A percentile compares a stretch with the other conserved stretches of the same genome.
phyloP scores from a whole-genome alignment of 495 filamentous ascomycete species.

The Clohesyomyces aquaticus region DNA sequence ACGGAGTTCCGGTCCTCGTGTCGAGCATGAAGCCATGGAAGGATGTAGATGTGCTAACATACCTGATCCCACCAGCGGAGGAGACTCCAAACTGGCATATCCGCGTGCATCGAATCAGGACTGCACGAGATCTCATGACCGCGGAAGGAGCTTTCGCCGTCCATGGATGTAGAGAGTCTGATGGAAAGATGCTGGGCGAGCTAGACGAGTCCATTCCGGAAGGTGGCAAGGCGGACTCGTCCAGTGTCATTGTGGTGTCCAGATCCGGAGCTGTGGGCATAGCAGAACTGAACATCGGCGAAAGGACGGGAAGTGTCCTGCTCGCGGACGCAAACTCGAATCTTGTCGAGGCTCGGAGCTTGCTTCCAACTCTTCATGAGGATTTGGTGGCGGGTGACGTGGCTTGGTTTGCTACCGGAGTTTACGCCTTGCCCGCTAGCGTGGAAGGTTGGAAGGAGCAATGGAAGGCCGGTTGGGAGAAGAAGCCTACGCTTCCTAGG shows the following conservation, averaged over 20 bases:
- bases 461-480: slow-evolving; percentile 39
- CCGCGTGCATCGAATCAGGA: slow-evolving; percentile 31
- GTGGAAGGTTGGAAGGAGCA: slow-evolving; percentile 37
- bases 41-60: slow-evolving; percentile 41
- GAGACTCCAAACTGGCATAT: slow-evolving; percentile 39
- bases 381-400: slow-evolving; percentile 47
- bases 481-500: slow-evolving; percentile 34
- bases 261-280: slow-evolving; percentile 71
- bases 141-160: slow-evolving; percentile 62
- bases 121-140: slow-evolving; percentile 31
- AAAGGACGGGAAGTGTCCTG: slow-evolving; percentile 62
- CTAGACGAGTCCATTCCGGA: slow-evolving; percentile 56
- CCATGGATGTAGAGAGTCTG: slow-evolving; percentile 59
- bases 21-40: slow-evolving; percentile 59
- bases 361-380: slow-evolving; percentile 64
- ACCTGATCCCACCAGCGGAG: slow-evolving; percentile 37
- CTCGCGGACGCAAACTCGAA: slow-evolving; percentile 80
- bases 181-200: slow-evolving; percentile 56
- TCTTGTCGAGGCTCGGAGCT: slow-evolving; percentile 68
- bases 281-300: slow-evolving; percentile 55
- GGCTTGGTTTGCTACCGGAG: slow-evolving; percentile 56
- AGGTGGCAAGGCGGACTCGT: slow-evolving; percentile 56
- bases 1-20: slow-evolving; percentile 59
- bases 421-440: slow-evolving; percentile 47
- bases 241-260: slow-evolving; percentile 66